phyloP scores from a whole-genome alignment of 2,329 filamentous ascomycete species.

The Pseudogymnoascus sp. region DNA sequence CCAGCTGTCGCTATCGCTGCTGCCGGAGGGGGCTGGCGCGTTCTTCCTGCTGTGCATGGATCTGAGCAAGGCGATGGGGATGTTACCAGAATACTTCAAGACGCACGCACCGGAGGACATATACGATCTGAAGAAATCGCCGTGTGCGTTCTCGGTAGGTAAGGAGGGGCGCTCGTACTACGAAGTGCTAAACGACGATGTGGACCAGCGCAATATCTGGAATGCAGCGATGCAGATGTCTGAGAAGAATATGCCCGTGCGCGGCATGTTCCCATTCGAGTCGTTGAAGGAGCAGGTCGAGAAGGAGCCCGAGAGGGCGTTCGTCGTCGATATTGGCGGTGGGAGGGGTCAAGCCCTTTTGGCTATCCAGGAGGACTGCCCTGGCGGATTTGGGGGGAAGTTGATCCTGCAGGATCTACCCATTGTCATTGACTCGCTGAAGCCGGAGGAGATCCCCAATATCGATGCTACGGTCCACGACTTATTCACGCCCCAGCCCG shows the following conservation, averaged over 20 bases:
- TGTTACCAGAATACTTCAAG: constrained; percentile 17
- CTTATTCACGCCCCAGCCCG: constrained; percentile 23
- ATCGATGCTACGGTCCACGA: constrained; percentile 25
- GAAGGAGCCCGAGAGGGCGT: constrained; percentile 9
- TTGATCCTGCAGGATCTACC: constrained; percentile 24
- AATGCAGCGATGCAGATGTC: constrained; percentile 17
- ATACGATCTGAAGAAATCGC: constrained; percentile 17
- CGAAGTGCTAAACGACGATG: constrained; percentile 14
- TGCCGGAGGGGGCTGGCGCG: constrained; percentile 24
- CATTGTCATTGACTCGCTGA: constrained; percentile 20
- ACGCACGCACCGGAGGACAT: constrained; percentile 17
- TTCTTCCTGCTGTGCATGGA: constrained; percentile 26
- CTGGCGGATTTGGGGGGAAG: constrained; percentile 15
- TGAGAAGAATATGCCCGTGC: constrained; percentile 14
- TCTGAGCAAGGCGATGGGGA: constrained; percentile 12
- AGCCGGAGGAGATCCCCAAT: constrained; percentile 18
- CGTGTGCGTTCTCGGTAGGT: constrained; percentile 15
- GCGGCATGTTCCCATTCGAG: constrained; percentile 19
- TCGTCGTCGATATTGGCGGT: constrained; percentile 18
- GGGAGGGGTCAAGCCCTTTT: constrained; percentile 15
- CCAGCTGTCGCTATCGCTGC: constrained; percentile 23
- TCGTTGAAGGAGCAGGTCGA: constrained; percentile 14
- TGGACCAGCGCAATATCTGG: constrained; percentile 14
- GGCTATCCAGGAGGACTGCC: constrained; percentile 14
- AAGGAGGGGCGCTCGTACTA: constrained; percentile 20